Evolutionary conservation across 495 filamentous ascomycete genomes (phyloP), one percentile per base, ranked within the genome.

Genomic region (Beverwykella pulmonaria): DNA sequence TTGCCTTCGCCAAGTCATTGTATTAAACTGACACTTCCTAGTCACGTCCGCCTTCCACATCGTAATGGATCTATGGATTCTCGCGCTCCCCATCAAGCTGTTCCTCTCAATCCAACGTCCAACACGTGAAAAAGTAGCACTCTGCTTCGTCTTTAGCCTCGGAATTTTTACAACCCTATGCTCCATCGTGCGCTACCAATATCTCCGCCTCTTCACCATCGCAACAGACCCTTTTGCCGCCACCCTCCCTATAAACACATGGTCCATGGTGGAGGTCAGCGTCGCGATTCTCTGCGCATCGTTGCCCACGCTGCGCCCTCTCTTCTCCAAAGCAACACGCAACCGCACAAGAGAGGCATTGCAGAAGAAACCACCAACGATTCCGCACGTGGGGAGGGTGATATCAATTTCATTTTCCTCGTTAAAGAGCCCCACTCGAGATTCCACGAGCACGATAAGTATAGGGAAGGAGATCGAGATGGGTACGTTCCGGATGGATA

Each of bases 31-130:
- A 44, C 15, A 19, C n/a, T n/a, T n/a, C n/a, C 25, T 20, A 60
- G 83, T 77, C 20, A 83, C 81, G 1, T 81, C 82, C 5, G 69
- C 69, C 9, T 78, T 82, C 62, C 83, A 84, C 68, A 82, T 86
- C 53, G n/a, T 82, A 10, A 75, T 78, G 14, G 84, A 86, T 61
- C 64, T 83, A 30, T 79, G 80, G 75, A 82, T 86, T 56, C 67
- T 86, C 27, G 23, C 73, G 2, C 79, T 86, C 0, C 84, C 83
- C 17, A 64, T 84, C 32, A 77, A 75, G 5, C 79, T 80, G 1
- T 69, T 86, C 0, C 76, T 71, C 59, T 66, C 71, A 0, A 72
- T 82, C 41, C 73, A 78, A 53, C 77, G 81, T 44, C 81, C 75
- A 20, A 58, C 61, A 0, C 75, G 70, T 6, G 80, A 83, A 44